These are phyloP conservation scores for Diaporthe capsici DNA, from an alignment of 2,329 filamentous ascomycete species.

Conservation along the genomic window DNA sequence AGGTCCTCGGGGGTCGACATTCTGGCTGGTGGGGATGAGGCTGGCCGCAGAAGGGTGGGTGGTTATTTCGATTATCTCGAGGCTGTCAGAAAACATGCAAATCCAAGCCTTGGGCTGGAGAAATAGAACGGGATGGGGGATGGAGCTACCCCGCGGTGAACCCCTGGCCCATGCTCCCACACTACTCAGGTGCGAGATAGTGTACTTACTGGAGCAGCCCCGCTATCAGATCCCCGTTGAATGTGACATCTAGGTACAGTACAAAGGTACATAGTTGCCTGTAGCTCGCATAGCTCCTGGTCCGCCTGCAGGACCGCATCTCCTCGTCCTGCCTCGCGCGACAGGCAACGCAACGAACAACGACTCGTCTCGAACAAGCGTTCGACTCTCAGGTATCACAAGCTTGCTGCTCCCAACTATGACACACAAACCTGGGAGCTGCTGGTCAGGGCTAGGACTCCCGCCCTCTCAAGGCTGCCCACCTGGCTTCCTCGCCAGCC, in stretches of 20 bases:
- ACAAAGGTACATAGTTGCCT: background rate
- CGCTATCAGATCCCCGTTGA: background rate
- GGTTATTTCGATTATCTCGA: background rate
- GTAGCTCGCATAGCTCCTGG: background rate
- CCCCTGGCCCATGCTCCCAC: background rate
- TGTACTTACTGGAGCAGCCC: background rate
- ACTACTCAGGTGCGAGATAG: background rate
- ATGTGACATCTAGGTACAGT: background rate
- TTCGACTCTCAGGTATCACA: slow-evolving; percentile 20
- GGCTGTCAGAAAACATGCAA: background rate
- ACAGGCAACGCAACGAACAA: background rate
- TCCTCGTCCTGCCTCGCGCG: background rate
- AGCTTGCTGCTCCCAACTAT: background rate
- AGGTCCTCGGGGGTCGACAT: slow-evolving; percentile 50
- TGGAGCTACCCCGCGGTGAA: slow-evolving; percentile 33
- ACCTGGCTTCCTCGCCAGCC: background rate
- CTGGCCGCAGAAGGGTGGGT: background rate
- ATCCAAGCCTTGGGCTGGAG: background rate
- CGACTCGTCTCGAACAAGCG: slow-evolving; percentile 6
- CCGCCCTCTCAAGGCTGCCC: background rate
- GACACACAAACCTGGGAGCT: background rate
- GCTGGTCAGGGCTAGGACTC: background rate
- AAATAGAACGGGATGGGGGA: background rate
- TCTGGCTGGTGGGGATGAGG: background rate
- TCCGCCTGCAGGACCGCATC: slow-evolving; percentile 8